Conservation (phyloP, 2,329 filamentous ascomycete species). For the Cryphonectria carpinicola region DNA sequence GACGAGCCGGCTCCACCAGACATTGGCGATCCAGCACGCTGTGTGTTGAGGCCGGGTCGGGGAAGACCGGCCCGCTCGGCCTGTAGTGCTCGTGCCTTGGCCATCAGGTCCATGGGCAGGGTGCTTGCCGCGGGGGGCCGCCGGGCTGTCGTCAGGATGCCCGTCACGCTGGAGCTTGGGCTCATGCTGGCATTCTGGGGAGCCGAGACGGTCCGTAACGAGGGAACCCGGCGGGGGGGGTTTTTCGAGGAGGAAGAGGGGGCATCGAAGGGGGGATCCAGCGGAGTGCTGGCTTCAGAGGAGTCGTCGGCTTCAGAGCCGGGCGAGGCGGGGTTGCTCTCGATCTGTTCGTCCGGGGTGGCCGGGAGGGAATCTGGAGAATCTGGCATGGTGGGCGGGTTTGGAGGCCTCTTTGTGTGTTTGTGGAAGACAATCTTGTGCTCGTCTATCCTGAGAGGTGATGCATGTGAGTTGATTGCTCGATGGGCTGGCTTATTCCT, state of each 20-base stretch:
- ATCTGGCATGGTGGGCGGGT: conserved; percentile 34
- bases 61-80: conserved; percentile 39
- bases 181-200: conserved; percentile 64
- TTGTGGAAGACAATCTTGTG: neutral
- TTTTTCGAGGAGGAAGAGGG: conserved; percentile 34
- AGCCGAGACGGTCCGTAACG: conserved; percentile 64
- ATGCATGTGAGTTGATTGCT: conserved; percentile 12
- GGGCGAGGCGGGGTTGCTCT: conserved; percentile 48
- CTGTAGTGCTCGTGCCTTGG: conserved; percentile 43
- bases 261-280: conserved; percentile 43
- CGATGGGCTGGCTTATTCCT: neutral
- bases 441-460: conserved; percentile 10
- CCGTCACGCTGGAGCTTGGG: conserved; percentile 81
- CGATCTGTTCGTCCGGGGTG: conserved; percentile 51
- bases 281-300: conserved; percentile 53
- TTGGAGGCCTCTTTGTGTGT: neutral
- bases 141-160: conserved; percentile 70
- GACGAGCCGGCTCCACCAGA: conserved; percentile 38
- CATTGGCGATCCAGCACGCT: conserved; percentile 31
- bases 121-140: conserved; percentile 50
- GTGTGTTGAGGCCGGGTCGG: conserved; percentile 26
- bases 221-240: conserved; percentile 57
- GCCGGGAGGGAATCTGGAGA: conserved; percentile 42
- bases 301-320: conserved; percentile 46
- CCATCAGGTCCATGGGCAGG: conserved; percentile 46